phyloP scores from a whole-genome alignment of 1,284 basidiomycete genomes.

The Leccinum subrobustum region DNA sequence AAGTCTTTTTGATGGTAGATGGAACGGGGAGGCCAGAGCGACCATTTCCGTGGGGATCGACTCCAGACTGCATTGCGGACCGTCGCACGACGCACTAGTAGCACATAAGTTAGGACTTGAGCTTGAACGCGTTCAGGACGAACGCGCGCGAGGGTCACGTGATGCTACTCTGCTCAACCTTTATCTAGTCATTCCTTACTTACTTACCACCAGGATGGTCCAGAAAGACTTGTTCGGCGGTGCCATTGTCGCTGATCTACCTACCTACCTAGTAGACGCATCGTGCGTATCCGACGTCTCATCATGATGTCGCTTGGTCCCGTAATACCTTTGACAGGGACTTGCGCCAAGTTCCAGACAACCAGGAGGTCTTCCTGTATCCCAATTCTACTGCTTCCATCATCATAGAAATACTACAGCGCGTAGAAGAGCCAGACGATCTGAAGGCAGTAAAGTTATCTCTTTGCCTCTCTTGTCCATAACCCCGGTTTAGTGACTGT shows the following conservation, averaged over 20 bases:
- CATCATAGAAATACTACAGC: slow-evolving; percentile 84
- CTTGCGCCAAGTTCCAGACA: slow-evolving; percentile 94
- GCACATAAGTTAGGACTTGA: background rate
- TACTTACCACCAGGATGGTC: slow-evolving; percentile 9
- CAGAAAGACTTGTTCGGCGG: slow-evolving; percentile 62
- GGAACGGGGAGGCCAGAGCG: slow-evolving; percentile 59
- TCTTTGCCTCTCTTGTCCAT: slow-evolving; percentile 1
- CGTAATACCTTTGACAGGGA: slow-evolving; percentile 48
- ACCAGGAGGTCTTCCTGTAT: slow-evolving; percentile 91
- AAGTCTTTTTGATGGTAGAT: slow-evolving; percentile 64
- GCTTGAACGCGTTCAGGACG: background rate
- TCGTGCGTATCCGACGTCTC: slow-evolving; percentile 59
- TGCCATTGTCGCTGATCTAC: slow-evolving; percentile 72
- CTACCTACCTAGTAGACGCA: slow-evolving; percentile 71
- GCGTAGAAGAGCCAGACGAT: slow-evolving; percentile 58
- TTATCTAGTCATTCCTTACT: background rate
- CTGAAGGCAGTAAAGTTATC: slow-evolving; percentile 63
- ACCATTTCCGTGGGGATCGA: slow-evolving; percentile 49
- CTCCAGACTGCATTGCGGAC: slow-evolving; percentile 55
- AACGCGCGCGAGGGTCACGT: slow-evolving; percentile 19
- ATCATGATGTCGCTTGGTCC: background rate
- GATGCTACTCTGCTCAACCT: background rate
- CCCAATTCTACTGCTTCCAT: slow-evolving; percentile 66
- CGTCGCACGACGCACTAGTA: slow-evolving; percentile 17
- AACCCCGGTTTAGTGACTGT: slow-evolving; percentile 9